phyloP scores from a whole-genome alignment of 345 rosid genomes.

The Citrus reticulata region DNA sequence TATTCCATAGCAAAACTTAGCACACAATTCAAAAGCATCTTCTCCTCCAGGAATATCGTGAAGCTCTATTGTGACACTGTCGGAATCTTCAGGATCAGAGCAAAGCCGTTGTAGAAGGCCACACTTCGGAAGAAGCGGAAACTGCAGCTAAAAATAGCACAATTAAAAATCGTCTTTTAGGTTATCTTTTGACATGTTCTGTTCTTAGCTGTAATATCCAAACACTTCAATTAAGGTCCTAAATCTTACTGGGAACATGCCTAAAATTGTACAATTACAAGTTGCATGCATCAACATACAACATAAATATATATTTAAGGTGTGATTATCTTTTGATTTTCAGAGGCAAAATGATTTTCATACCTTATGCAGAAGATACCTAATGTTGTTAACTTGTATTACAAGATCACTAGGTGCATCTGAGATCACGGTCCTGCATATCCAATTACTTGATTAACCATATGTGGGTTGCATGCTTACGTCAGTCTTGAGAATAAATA shows the following conservation, averaged over 20 bases:
- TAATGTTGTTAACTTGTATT: constrained; percentile 55
- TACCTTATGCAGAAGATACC: constrained; percentile 85
- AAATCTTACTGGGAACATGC: neutral
- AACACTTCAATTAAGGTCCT: neutral
- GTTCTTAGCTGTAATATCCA: neutral
- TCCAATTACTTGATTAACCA: neutral
- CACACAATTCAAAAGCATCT: constrained; percentile 91
- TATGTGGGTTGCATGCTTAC: neutral
- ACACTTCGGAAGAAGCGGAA: constrained; percentile 78
- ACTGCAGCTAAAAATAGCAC: constrained; percentile 56
- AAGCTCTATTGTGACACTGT: constrained; percentile 55
- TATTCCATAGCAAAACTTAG: constrained; percentile 93
- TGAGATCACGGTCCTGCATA: constrained; percentile 68
- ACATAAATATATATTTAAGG: neutral
- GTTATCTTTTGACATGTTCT: neutral
- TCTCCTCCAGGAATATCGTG: constrained; percentile 94
- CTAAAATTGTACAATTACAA: neutral
- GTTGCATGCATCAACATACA: neutral
- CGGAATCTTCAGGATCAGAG: constrained; percentile 41
- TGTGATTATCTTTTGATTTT: neutral
- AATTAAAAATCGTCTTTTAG: constrained; percentile 19
- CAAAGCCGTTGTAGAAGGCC: constrained; percentile 73
- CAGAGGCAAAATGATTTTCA: neutral
- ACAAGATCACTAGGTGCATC: constrained; percentile 66
- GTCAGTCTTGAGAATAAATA: neutral